phyloP scores from a whole-genome alignment of 208 protist genomes.

The Lotmaria passim region DNA sequence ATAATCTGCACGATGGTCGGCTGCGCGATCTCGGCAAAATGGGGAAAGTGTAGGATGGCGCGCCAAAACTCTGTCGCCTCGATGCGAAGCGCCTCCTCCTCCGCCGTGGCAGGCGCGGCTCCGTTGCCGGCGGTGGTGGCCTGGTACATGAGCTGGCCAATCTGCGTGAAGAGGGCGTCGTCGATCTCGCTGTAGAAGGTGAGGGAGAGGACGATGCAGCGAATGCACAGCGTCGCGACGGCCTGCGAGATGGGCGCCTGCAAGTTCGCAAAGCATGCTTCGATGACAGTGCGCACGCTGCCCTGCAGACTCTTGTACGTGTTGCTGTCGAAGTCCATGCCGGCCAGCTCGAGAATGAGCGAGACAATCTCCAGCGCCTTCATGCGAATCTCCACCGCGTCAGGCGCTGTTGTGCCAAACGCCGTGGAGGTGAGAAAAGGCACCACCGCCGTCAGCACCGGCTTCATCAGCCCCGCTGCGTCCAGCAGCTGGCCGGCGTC shows the following conservation, averaged over 20 bases:
- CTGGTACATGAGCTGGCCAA: slow-evolving; percentile 62
- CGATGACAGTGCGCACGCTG: slow-evolving; percentile 48
- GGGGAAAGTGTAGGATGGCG: slow-evolving; percentile 73
- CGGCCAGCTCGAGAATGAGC: slow-evolving; percentile 69
- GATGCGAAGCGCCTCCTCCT: slow-evolving; percentile 77
- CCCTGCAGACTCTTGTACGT: slow-evolving; percentile 62
- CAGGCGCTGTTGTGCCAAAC: slow-evolving; percentile 23
- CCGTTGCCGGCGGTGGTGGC: slow-evolving; percentile 46
- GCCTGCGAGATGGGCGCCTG: slow-evolving; percentile 47
- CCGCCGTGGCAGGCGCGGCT: slow-evolving; percentile 13
- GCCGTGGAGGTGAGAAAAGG: slow-evolving; percentile 45
- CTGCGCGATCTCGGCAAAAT: slow-evolving; percentile 66
- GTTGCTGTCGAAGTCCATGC: slow-evolving; percentile 57
- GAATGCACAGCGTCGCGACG: slow-evolving; percentile 60
- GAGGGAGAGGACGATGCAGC: slow-evolving; percentile 72
- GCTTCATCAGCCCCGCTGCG: slow-evolving; percentile 50
- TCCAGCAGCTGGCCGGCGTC: slow-evolving; percentile 71
- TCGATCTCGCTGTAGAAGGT: slow-evolving; percentile 66
- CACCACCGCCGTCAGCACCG: slow-evolving; percentile 50
- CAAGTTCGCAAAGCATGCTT: slow-evolving; percentile 74
- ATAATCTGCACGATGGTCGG: slow-evolving; percentile 60
- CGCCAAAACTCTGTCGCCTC: slow-evolving; percentile 88
- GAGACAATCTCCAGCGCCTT: slow-evolving; percentile 66
- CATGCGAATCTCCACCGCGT: slow-evolving; percentile 52
- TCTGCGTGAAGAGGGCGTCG: slow-evolving; percentile 57